Evolutionary conservation across 495 filamentous ascomycete species (phyloP), one percentile per base, ranked within the genome.

Genomic region (Aspergillus ellipticus): DNA sequence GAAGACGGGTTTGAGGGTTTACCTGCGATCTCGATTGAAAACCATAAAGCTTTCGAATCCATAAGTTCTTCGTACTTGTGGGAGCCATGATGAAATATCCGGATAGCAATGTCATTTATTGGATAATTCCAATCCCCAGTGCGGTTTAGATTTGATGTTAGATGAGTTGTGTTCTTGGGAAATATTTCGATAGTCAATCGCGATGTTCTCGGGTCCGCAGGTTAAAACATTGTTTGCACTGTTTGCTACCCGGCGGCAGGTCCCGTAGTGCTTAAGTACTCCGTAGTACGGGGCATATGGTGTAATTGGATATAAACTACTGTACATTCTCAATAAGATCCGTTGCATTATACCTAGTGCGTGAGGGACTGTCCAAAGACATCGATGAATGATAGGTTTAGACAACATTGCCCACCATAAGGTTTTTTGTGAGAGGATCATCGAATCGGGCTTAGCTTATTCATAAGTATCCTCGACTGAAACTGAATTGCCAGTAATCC

Each of bases 181-280:
- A 15, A n/a, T 13, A 15, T 39, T 13, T 39, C 5, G 13, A 4
- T 39, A 39, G 8, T 39, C 35, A 15, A 4, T n/a, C 11, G 35
- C 13, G 35, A 39, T 5, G 35, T 39, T n/a, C n/a, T 15, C 4
- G n/a, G n/a, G 35, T n/a, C 9, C 13, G 8, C 35, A 13, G 35
- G 31, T 10, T 39, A 8, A 39, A 39, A 4, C 2, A 15, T n/a
- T 39, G 69, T 72, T 72, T 72, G 67, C 64, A 70, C 42, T 66
- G 69, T 72, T 72, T 71, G 68, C 33, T 20, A 16, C 15, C 2
- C 2, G 8, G 10, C 6, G 13, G 8, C 17, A 13, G 22, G 16
- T 49, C 16, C 28, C 28, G 28, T 6, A 51, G 26, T 11, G 35
- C n/a, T n/a, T n/a, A n/a, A n/a, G n/a, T 24, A 33, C 42, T 31